A percentile compares a stretch with the other conserved stretches of the same genome.
phyloP scores from a whole-genome alignment of 306 rosid genomes.

The Alnus glutinosa region DNA sequence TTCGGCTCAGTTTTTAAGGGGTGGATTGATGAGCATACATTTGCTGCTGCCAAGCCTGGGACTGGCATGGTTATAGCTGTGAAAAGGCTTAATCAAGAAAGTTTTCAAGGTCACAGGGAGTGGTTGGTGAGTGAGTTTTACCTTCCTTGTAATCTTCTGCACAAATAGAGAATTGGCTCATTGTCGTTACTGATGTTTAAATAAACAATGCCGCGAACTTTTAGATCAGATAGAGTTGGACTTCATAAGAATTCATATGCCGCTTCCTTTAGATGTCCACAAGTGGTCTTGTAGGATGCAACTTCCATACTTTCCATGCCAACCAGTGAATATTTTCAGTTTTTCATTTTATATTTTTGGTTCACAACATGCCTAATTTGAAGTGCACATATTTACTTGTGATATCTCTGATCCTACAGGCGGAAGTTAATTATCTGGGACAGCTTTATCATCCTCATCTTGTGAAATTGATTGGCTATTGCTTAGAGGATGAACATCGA shows the following conservation, averaged over 20 bases:
- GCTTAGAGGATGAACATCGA: conserved; percentile 64
- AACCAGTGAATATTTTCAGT: background rate
- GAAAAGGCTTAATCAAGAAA: conserved; percentile 61
- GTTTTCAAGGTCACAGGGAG: conserved; percentile 60
- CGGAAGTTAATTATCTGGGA: conserved; percentile 71
- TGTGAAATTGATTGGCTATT: conserved; percentile 61
- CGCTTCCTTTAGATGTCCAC: background rate
- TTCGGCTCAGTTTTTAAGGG: conserved; percentile 74
- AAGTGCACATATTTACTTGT: background rate
- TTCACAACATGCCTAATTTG: background rate
- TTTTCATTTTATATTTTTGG: background rate
- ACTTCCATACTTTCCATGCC: background rate
- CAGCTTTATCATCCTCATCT: conserved; percentile 66
- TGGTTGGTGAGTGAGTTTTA: conserved; percentile 63
- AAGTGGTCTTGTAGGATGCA: background rate
- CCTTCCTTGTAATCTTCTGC: background rate
- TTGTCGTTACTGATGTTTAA: background rate
- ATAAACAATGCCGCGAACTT: background rate
- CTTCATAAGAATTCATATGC: background rate
- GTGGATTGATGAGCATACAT: conserved; percentile 61
- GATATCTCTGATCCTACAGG: conserved; percentile 26
- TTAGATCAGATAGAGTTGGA: background rate
- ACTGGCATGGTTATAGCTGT: conserved; percentile 65
- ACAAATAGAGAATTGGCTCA: background rate
- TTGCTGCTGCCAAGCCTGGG: conserved; percentile 58